Base-by-base conservation (phyloP, 2,329 filamentous ascomycete genomes). In the Tolypocladium pustulatum region DNA sequence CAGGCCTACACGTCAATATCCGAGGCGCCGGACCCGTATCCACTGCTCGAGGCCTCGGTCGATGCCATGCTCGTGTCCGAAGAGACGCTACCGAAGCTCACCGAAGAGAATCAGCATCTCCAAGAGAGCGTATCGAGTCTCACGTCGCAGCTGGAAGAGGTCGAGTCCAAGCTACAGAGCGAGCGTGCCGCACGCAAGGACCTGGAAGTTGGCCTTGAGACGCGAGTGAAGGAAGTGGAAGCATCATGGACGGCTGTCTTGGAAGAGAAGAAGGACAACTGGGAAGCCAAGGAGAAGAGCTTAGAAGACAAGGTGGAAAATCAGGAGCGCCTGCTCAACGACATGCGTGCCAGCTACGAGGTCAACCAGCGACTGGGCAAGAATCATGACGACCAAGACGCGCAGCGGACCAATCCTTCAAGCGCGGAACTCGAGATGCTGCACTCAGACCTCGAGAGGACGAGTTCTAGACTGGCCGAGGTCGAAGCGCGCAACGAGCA, bases 341-440 rank as follows among this genome's bases (percentile, higher is more conserved):
- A 99, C 72, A 85, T 97, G 69, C 97, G 97, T 75, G 94, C 94
- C 32, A 97, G 87, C 75, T 97, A 97, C 69, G 94, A 99, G 73
- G 94, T 99, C 58, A 94, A 90, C 53, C 92, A 97, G 71, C 84
- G 94, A 56, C 78, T 99, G 56, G 92, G 87, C 56, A 87, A 86
- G 64, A 84, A 85, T 17, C 87, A 88, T 38, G 85, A 88, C 25
- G 75, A 77, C 22, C 81, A 82, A 32, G 75, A 78, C 34, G 81
- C 81, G 27, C 78, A 78, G 34, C 80, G 81, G 32, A 83, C 81
- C 37, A 83, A 87, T 59, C 89, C 94, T 56, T 89, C 89, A 4
- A 90, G 85, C 66, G 94, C 93, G 15, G 94, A 99, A 73, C 80
- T 99, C 60, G 94, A 97, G 65, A 93, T 99, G 78, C 87, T 96